Evolutionary conservation across 1,139 yeast genomes (phyloP).

Genomic region (Pichia terricola): DNA sequence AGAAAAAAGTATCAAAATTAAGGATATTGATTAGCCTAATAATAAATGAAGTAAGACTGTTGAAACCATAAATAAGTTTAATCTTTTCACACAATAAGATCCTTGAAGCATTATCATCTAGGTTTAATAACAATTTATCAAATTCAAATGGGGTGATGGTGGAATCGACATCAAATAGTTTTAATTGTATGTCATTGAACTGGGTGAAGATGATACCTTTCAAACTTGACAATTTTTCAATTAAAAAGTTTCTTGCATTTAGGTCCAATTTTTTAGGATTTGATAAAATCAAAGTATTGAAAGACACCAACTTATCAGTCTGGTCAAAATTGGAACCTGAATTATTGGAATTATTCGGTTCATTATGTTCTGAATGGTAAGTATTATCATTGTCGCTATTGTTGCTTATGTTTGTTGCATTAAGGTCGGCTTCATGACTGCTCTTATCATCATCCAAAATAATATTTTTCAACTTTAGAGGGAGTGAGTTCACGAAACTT

Average conservation of each 20-base stretch:
- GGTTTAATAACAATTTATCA: constrained; percentile 11
- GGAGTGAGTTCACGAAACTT: constrained; percentile 14
- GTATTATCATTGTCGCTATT: neutral
- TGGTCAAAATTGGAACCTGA: neutral
- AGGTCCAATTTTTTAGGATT: neutral
- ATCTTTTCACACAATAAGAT: constrained; percentile 20
- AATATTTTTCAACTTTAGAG: constrained; percentile 10
- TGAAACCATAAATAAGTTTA: constrained; percentile 19
- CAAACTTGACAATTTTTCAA: constrained; percentile 14
- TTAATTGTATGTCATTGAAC: constrained; percentile 18
- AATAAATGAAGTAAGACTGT: constrained; percentile 18
- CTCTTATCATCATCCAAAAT: constrained; percentile 4
- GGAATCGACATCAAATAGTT: constrained; percentile 22
- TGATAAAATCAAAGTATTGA: neutral
- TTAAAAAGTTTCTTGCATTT: constrained; percentile 10
- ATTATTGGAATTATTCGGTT: neutral
- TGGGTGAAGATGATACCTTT: constrained; percentile 22
- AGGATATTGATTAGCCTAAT: constrained; percentile 16
- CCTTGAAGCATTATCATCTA: constrained; percentile 11
- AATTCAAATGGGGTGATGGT: constrained; percentile 18
- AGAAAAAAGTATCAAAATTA: constrained; percentile 20
- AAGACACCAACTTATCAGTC: neutral
- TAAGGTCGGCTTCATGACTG: neutral
- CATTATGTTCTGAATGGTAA: neutral
- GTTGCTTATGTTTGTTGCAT: neutral